A percentile compares a stretch with the other conserved stretches of the same genome.
These are phyloP conservation scores for Massospora cicadina DNA, from an alignment of 371 early-diverging fungal genomes.

Conservation along the genomic window DNA sequence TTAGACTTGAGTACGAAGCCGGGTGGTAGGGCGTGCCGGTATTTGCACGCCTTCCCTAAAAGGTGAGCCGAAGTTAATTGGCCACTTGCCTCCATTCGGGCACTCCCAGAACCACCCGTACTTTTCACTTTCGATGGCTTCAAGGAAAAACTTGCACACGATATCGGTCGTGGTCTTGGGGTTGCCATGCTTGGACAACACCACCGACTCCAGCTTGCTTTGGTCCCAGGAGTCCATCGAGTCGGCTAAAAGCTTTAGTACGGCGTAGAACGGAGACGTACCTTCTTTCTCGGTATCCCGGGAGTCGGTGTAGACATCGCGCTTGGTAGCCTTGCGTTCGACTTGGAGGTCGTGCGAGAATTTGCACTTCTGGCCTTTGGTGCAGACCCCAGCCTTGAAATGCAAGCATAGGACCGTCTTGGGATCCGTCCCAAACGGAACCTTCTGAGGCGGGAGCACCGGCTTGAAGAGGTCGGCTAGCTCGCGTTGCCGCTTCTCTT, in stretches of 20 bases:
- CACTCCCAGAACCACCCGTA: constrained; percentile 99
- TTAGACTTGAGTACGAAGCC: constrained; percentile 91
- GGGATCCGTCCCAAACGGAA: constrained; percentile 97
- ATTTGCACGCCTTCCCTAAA: constrained; percentile 61
- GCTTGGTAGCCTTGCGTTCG: constrained; percentile 76
- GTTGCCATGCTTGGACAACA: constrained; percentile 67
- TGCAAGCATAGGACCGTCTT: constrained; percentile 91
- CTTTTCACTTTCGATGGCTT: constrained; percentile 92
- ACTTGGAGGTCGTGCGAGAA: constrained; percentile 92
- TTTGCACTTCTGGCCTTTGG: constrained; percentile 91
- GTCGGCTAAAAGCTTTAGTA: constrained; percentile 22
- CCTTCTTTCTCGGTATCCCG: constrained; percentile 35
- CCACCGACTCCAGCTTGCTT: constrained; percentile 70
- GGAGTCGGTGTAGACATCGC: constrained; percentile 80
- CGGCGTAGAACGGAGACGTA: constrained; percentile 5
- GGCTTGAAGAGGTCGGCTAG: constrained; percentile 81
- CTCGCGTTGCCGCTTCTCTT: constrained; percentile 58
- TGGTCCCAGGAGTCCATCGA: constrained; percentile 96
- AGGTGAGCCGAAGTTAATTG: background rate
- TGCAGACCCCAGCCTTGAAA: constrained; percentile 86
- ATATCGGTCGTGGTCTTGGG: constrained; percentile 80
- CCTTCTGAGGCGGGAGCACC: constrained; percentile 75
- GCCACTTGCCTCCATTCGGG: constrained; percentile 64
- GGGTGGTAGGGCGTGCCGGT: constrained; percentile 92
- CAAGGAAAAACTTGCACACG: constrained; percentile 98